These are phyloP conservation scores for Wallacemonas collosoma DNA, from an alignment of 208 protist species.

Conservation along the genomic window DNA sequence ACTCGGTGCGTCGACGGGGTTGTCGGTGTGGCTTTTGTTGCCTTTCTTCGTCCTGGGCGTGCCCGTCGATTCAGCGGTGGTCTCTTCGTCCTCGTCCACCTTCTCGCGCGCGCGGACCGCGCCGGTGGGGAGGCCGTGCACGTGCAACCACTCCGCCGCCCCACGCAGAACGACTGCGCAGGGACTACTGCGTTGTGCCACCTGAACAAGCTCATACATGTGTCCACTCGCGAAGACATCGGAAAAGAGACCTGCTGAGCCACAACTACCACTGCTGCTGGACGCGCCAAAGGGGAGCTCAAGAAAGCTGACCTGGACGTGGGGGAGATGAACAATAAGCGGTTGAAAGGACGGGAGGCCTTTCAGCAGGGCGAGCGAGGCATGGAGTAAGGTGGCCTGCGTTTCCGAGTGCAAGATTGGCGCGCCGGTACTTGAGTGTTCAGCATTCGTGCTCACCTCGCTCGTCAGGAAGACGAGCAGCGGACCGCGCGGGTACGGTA, in stretches of 20 bases:
- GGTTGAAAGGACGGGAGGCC: constrained; percentile 30
- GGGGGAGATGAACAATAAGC: constrained; percentile 37
- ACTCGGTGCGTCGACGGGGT: too few relatives aligned
- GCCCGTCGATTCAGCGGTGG: too few relatives aligned
- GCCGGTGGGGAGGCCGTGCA: constrained; percentile 19
- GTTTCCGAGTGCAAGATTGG: neutral
- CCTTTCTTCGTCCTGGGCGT: too few relatives aligned
- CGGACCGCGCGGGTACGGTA: constrained; percentile 52
- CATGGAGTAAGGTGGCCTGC: constrained; percentile 14
- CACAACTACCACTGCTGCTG: constrained; percentile 1
- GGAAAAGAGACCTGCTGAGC: constrained; percentile 12
- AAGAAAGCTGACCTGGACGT: constrained; percentile 38
- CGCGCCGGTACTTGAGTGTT: too few relatives aligned
- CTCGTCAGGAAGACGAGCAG: constrained; percentile 58
- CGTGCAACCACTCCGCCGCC: constrained; percentile 61
- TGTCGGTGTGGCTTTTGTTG: too few relatives aligned
- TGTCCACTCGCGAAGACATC: constrained; percentile 42
- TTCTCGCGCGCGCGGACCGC: neutral
- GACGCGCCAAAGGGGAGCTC: neutral
- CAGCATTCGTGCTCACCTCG: neutral
- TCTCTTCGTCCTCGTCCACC: neutral
- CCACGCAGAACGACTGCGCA: constrained; percentile 72
- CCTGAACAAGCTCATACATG: constrained; percentile 58
- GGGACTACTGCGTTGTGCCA: constrained; percentile 49
- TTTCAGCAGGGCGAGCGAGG: neutral